Percentiles rank a stretch among this genome's conserved stretches.
These are phyloP conservation scores for Dysphania ambrosioides DNA, from an alignment of 148 eudicot species.

Conservation along the genomic window DNA sequence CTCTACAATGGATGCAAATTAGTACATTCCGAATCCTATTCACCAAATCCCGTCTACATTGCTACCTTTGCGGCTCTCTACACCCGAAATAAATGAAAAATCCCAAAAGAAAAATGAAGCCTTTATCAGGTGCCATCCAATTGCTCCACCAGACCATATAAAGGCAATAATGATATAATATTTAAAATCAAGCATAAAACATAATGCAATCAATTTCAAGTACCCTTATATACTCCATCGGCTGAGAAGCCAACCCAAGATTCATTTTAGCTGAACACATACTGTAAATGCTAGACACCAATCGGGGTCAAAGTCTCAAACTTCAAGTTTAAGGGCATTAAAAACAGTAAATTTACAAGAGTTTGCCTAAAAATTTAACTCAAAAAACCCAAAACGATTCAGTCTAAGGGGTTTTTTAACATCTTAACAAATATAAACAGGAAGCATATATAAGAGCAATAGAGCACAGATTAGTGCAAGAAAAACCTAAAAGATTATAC, in stretches of 20 bases:
- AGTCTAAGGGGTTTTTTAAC: not conserved
- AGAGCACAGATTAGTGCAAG: constrained; percentile 29
- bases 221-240: constrained; percentile 25
- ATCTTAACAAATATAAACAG: constrained; percentile 6
- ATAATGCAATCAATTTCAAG: constrained; percentile 6
- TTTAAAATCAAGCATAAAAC: constrained; percentile 8
- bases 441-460: constrained; percentile 10
- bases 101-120: too few species aligned
- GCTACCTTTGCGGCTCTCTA: not conserved
- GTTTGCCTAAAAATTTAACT: too few species aligned
- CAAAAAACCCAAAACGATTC: not conserved
- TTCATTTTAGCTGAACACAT: constrained; percentile 24
- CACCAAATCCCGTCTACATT: not conserved
- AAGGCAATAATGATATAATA: not conserved
- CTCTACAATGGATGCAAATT: not conserved
- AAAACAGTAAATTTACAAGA: too few species aligned
- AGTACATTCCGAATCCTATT: not conserved
- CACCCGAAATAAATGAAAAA: too few species aligned
- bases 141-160: too few species aligned
- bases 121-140: not conserved
- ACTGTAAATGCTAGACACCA: too few species aligned
- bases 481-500: constrained; percentile 11
- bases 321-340: too few species aligned
- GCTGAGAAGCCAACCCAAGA: constrained; percentile 17
- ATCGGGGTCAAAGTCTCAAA: too few species aligned